Base-by-base conservation (phyloP, 1,284 basidiomycete genomes). In the Austroboletus rostrupii region DNA sequence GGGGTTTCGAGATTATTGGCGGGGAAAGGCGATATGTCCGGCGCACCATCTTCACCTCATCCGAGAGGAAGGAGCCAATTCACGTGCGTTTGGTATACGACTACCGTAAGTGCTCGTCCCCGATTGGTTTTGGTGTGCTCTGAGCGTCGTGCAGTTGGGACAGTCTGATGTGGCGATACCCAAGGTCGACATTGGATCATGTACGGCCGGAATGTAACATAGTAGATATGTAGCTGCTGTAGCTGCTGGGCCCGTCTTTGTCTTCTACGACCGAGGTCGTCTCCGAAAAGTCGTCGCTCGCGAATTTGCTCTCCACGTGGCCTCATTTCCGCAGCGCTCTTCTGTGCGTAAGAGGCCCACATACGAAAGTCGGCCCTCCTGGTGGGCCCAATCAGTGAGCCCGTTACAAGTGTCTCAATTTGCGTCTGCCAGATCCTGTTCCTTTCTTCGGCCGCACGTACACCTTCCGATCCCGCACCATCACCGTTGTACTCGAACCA, bases 1-100 rank as follows among this genome's bases (percentile, higher is more conserved):
- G 87, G 85, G 87, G 87, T 20, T 77, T 89, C 36, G 76, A 87
- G 58, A 70, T 67, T 3, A 67, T 86, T 52, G 68, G 82, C 19
- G 78, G 72, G 13, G 80, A 81, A 61, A 77, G 81, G 58, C 73
- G 82, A 53, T 80, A 88, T 57, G 70, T 73, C 13, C 72, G 86
- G 50, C 81, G 79, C 57, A 66, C 87, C 54, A 72, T 77, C 57
- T 88, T 89, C 65, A 80, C 75, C n/a, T 84, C 83, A 5, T 76
- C 83, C 1, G 58, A 71, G 23, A 76, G 70, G 57, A 74, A 80
- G 19, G 52, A 54, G 7, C 56, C 61, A 32, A 77, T 88, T 48
- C 69, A 78, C 50, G 71, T 72, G 21, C 77, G 74, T 45, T 60
- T 90, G 43, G 74, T 86, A 14, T 90, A 88, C 56, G 84, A 89